Evolutionary conservation across 2,329 filamentous ascomycete species (phyloP), one percentile per base, ranked within the genome.

Genomic region (Rhinocladiella similis): DNA sequence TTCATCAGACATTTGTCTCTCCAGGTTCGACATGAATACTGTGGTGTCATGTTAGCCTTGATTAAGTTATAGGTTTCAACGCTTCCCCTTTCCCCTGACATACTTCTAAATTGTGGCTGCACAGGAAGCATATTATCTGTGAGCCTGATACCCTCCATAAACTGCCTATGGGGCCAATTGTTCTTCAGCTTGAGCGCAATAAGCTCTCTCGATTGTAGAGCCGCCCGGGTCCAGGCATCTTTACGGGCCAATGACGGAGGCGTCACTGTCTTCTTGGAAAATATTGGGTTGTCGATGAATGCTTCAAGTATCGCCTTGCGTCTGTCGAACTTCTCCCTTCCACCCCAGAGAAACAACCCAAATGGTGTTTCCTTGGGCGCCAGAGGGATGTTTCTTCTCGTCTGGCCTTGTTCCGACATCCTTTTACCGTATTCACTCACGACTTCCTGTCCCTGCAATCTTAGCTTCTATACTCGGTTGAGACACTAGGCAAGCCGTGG

Each of bases 1-100:
- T 52, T 66, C 64, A 38, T 64, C 58, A 19, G 58, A 62, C 63
- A 65, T 65, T 41, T 65, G 63, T 5, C 60, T 45, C 36, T 66
- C 64, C 18, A 66, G 51, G 39, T 64, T 66, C 29, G 63, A 64
- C 35, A 64, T 53, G 47, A 66, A 66, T 27, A 66, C 63, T 65
- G 5, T 12, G 13, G 18, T 18, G 19, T 25, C 22, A 25, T 25
- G 22, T 25, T 25, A 25, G 22, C 22, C 22, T 25, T 25, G 22
- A 25, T 25, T 25, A 4, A 25, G 4, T 25, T 7, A 25, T 25
- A 25, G 22, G n/a, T n/a, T n/a, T n/a, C n/a, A n/a, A 25, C 22
- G 22, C 22, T 5, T 25, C 4, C 22, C 22, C 22, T 25, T 7
- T 25, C 7, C 22, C 22, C 22, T 18, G 27, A 45, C 42, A 20